A percentile compares a stretch with the other conserved stretches of the same genome.
These are phyloP conservation scores for Colletotrichum tabaci DNA, from an alignment of 2,329 filamentous ascomycete species.

Conservation along the genomic window DNA sequence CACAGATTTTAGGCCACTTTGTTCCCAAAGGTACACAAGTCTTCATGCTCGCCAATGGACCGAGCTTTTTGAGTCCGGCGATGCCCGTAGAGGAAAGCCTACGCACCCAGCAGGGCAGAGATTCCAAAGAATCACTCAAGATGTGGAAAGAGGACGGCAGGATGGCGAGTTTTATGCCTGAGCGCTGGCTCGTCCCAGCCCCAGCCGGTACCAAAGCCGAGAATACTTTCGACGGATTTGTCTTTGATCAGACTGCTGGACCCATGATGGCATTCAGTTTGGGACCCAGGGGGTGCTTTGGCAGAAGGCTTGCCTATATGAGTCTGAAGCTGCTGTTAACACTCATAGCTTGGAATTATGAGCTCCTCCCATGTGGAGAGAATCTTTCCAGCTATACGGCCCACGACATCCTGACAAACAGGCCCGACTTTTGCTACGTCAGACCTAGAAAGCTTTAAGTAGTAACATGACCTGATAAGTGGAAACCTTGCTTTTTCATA, in stretches of 20 bases:
- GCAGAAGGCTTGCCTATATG: slow-evolving; percentile 53
- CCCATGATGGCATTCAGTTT: slow-evolving; percentile 53
- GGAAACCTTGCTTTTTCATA: too few relatives aligned
- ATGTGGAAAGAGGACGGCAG: slow-evolving; percentile 28
- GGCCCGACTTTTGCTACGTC: not conserved
- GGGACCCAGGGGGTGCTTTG: slow-evolving; percentile 56
- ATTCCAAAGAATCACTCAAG: slow-evolving; percentile 8
- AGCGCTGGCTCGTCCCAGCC: slow-evolving; percentile 43
- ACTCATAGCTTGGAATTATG: slow-evolving; percentile 56
- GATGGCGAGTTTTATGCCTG: slow-evolving; percentile 41
- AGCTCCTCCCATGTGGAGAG: slow-evolving; percentile 42
- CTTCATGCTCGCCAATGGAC: slow-evolving; percentile 47
- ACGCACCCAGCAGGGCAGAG: slow-evolving; percentile 8
- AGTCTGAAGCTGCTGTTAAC: slow-evolving; percentile 53
- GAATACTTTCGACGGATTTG: not conserved
- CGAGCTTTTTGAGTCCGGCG: slow-evolving; percentile 48
- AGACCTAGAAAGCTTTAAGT: not conserved
- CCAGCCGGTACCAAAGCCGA: slow-evolving; percentile 28
- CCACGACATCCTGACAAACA: not conserved
- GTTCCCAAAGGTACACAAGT: slow-evolving; percentile 55
- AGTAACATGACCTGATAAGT: too few relatives aligned
- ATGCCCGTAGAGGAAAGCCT: slow-evolving; percentile 48
- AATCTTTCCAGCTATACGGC: not conserved
- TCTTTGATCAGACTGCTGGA: slow-evolving; percentile 52
- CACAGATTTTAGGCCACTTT: slow-evolving; percentile 49